Evolutionary conservation across 2,329 filamentous ascomycete genomes (phyloP).

Genomic region (Zymoseptoria passerinii): DNA sequence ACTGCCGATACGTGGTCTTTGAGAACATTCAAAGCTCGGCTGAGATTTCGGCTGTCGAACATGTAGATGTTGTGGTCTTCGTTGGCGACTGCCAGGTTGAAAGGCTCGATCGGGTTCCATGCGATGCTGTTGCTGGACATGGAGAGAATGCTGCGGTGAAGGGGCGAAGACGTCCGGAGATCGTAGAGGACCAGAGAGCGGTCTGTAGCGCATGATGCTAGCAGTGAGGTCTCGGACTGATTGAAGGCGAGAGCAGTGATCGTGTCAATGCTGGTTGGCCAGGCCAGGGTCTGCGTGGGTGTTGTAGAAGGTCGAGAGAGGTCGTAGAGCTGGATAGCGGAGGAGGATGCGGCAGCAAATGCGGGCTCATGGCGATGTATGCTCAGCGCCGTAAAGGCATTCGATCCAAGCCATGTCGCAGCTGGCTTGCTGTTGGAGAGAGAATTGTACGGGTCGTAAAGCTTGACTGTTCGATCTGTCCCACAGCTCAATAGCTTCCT

Average conservation of each 20-base stretch:
- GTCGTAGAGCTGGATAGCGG: constrained; percentile 80
- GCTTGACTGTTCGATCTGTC: constrained; percentile 75
- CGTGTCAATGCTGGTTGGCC: constrained; percentile 84
- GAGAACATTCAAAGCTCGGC: constrained; percentile 77
- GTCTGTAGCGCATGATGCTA: constrained; percentile 79
- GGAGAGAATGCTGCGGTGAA: constrained; percentile 71
- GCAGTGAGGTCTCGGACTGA: constrained; percentile 82
- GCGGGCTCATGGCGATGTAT: constrained; percentile 71
- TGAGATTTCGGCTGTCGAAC: constrained; percentile 90
- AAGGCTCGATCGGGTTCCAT: constrained; percentile 96
- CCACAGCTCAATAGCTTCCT: constrained; percentile 80
- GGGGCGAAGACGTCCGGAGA: constrained; percentile 72
- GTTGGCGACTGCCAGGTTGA: constrained; percentile 86
- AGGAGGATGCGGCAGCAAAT: constrained; percentile 69
- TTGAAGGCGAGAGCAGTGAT: constrained; percentile 87
- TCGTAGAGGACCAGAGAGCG: constrained; percentile 86
- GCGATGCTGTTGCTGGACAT: constrained; percentile 76
- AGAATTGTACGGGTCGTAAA: constrained; percentile 83
- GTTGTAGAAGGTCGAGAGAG: constrained; percentile 67
- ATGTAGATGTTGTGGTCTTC: constrained; percentile 92
- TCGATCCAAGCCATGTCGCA: constrained; percentile 74
- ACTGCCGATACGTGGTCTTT: constrained; percentile 87
- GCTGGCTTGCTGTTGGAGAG: constrained; percentile 60
- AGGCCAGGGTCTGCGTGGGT: constrained; percentile 72
- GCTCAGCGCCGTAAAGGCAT: constrained; percentile 74